Evolutionary conservation across 345 rosid species (phyloP), one percentile per base, ranked within the genome.

Genomic region (Melaleuca alternifolia): DNA sequence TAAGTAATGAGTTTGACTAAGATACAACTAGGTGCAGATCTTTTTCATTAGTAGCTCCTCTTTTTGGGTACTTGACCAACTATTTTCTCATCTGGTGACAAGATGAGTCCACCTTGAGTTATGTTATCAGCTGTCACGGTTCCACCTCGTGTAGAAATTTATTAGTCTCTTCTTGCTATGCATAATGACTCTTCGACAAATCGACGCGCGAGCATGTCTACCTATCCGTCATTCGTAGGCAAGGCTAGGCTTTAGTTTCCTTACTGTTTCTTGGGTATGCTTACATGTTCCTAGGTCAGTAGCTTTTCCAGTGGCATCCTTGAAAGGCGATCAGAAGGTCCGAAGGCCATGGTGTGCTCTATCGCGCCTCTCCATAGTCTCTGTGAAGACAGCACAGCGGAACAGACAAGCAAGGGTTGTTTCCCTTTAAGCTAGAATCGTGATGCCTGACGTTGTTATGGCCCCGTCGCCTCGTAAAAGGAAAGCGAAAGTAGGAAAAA

Each of bases 321-420:
- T 94, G 90, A 96, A 95, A 86, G 98, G 99, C 51, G 99, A 95
- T 86, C 99, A 94, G 88, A 93, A 92, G 83, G 98, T 96, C 81
- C 89, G 95, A 86, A 87, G 93, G 84, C 98, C 98, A 85, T 96
- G 98, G 99, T 41, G 41, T 2, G 2, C 41, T 41, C 41, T 4
- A 4, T 41, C 41, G 41, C 41, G 3, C 41, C 41, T 41, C 41
- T 41, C 41, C 3, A 41, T 41, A 82, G 93, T 94, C 54, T 94
- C 93, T 87, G 93, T 89, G 83, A 96, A 94, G 90, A 95, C 91
- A 61, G 98, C 96, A 76, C 95, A 93, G 89, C 98, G 93, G 87
- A 96, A 93, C 92, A 92, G 99, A 89, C 98, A 92, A 88, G 95
- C 93, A 0, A 94, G 98, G 75, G 97, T 96, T 90, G 97, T 95